Evolutionary conservation across 192 early-diverging fungal genomes (phyloP).

Genomic region (Gaertneriomyces semiglobifer): DNA sequence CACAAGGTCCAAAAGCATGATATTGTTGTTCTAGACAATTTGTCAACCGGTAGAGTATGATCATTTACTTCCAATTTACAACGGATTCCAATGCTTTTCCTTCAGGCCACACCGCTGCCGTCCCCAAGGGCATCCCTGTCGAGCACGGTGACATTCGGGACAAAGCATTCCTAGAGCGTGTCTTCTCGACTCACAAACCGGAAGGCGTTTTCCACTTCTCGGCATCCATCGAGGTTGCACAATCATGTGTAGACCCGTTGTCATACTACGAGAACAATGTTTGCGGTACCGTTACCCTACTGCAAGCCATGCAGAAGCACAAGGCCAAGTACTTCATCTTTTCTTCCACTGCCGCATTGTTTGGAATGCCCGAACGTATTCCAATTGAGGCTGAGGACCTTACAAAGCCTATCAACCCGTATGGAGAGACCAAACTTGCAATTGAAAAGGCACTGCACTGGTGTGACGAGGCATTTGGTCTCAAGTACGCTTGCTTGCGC

Average conservation of each 20-base stretch:
- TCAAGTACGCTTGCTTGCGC: conserved; percentile 57
- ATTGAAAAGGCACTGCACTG: conserved; percentile 85
- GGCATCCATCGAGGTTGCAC: conserved; percentile 84
- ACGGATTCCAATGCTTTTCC: not conserved
- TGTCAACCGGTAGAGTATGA: conserved; percentile 54
- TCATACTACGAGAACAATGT: conserved; percentile 95
- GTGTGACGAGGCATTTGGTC: conserved; percentile 47
- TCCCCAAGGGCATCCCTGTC: conserved; percentile 56
- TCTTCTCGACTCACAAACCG: conserved; percentile 69
- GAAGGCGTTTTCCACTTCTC: conserved; percentile 72
- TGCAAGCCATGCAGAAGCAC: conserved; percentile 79
- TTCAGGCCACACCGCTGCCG: conserved; percentile 46
- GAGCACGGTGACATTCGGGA: conserved; percentile 78
- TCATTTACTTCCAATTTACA: not conserved
- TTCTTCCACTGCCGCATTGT: conserved; percentile 90
- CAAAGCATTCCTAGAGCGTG: conserved; percentile 54
- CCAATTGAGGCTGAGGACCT: conserved; percentile 70
- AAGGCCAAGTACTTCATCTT: conserved; percentile 88
- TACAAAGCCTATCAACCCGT: conserved; percentile 81
- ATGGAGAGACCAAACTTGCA: conserved; percentile 95
- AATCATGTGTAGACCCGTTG: conserved; percentile 74
- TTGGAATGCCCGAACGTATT: conserved; percentile 69
- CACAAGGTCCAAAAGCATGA: conserved; percentile 58
- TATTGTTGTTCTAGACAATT: conserved; percentile 89
- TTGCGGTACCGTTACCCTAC: conserved; percentile 76